Percentiles rank a stretch among this genome's conserved stretches.
Evolutionary conservation across 2,329 filamentous ascomycete species (phyloP).

Genomic region (Penicillium sp.): DNA sequence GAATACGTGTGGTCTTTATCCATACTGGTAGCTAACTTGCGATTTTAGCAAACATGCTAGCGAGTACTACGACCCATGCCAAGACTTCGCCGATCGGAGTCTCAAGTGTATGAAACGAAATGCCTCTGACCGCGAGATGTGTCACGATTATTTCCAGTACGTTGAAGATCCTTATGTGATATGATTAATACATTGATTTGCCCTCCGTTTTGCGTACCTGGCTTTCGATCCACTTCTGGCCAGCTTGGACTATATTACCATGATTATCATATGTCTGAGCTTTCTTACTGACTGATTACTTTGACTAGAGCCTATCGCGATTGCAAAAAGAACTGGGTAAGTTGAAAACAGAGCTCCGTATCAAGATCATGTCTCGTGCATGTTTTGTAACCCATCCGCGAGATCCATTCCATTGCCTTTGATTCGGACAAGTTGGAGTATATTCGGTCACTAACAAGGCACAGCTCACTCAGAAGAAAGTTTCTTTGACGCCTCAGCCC

Average conservation of each 20-base stretch:
- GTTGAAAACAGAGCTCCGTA: conserved; percentile 27
- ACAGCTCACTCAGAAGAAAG: conserved; percentile 11
- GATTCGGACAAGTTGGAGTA: background rate
- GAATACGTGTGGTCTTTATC: background rate
- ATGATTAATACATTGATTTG: background rate
- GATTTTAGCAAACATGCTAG: conserved; percentile 72
- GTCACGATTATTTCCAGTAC: conserved; percentile 91
- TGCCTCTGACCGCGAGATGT: conserved; percentile 82
- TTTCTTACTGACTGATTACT: conserved; percentile 7
- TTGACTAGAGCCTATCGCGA: conserved; percentile 75
- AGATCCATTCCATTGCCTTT: background rate
- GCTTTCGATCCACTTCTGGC: background rate
- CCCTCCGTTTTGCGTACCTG: conserved; percentile 2
- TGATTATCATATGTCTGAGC: background rate
- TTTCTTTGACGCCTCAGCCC: background rate
- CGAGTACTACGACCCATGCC: conserved; percentile 92
- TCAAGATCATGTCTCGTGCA: background rate
- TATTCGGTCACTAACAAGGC: background rate
- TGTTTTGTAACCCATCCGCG: background rate
- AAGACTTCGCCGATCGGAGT: conserved; percentile 82
- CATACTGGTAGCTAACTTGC: background rate
- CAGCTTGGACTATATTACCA: background rate
- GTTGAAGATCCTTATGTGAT: conserved; percentile 30
- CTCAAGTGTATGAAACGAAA: conserved; percentile 88
- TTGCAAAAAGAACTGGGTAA: conserved; percentile 92